These are phyloP conservation scores for Botryotinia convoluta DNA, from an alignment of 2,329 filamentous ascomycete species.

Conservation along the genomic window DNA sequence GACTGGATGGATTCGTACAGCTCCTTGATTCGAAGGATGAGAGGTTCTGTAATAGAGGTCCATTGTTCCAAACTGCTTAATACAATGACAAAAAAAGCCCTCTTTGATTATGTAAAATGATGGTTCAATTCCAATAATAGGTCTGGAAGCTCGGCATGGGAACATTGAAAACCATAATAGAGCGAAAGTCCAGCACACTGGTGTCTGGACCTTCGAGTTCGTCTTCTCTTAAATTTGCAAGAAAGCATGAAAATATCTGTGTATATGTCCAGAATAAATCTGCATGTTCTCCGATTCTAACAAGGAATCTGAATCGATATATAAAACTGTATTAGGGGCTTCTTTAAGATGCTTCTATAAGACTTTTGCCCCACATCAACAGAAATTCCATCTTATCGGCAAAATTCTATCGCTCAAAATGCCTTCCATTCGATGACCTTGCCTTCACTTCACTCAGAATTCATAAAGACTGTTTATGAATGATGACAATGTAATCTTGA, in stretches of 20 bases:
- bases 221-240: background rate
- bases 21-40: background rate
- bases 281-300: background rate
- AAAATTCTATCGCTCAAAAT: background rate
- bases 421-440: background rate
- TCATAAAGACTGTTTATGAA: background rate
- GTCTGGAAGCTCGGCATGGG: background rate
- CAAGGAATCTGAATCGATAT: too few relatives aligned
- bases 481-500: background rate
- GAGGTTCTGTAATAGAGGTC: background rate
- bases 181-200: background rate
- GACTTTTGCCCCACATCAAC: background rate
- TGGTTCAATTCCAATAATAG: background rate
- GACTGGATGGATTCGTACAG: background rate
- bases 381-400: background rate
- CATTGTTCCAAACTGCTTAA: background rate
- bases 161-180: background rate
- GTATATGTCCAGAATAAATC: background rate
- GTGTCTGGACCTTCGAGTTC: background rate
- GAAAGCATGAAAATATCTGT: background rate
- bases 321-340: background rate
- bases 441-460: background rate
- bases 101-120: background rate
- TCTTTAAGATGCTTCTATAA: background rate
- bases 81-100: accelerated